Evolutionary conservation across 768 basidiomycete genomes (phyloP).

Genomic region (Leccinum ochraceum): DNA sequence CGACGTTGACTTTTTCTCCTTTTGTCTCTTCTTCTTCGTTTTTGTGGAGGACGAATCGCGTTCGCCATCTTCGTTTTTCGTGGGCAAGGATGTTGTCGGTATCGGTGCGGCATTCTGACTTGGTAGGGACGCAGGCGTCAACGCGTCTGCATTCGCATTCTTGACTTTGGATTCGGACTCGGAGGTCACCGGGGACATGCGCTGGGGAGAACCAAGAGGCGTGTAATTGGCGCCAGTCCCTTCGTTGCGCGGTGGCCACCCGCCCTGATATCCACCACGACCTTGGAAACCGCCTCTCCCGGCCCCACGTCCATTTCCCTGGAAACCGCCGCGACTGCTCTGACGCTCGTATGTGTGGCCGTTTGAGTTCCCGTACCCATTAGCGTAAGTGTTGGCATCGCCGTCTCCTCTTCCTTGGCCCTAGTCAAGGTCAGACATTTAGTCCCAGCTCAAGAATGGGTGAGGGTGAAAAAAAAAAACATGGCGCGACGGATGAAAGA

Average conservation of each 20-base stretch:
- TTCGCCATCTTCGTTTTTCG: slow-evolving; percentile 6
- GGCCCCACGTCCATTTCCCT: slow-evolving; percentile 34
- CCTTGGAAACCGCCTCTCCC: slow-evolving; percentile 34
- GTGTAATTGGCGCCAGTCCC: slow-evolving; percentile 70
- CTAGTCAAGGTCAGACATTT: slow-evolving; percentile 5
- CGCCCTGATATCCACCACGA: slow-evolving; percentile 28
- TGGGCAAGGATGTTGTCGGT: background rate
- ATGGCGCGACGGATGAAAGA: background rate
- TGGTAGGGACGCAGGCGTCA: background rate
- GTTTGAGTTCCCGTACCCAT: slow-evolving; percentile 18
- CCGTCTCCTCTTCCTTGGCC: background rate
- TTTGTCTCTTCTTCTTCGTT: slow-evolving; percentile 24
- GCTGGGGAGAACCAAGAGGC: slow-evolving; percentile 63
- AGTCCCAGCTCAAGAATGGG: background rate
- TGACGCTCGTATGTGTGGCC: slow-evolving; percentile 15
- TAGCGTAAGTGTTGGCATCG: background rate
- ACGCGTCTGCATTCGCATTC: background rate
- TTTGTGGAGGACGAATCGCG: background rate
- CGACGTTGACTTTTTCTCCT: slow-evolving; percentile 18
- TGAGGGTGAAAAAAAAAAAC: background rate
- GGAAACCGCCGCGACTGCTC: slow-evolving; percentile 12
- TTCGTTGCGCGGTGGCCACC: slow-evolving; percentile 23
- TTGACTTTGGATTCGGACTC: slow-evolving; percentile 1
- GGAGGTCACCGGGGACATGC: slow-evolving; percentile 47
- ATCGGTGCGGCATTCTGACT: background rate